Percentiles rank a stretch among this genome's conserved stretches.
phyloP scores from a whole-genome alignment of 495 filamentous ascomycete genomes.

The Eremomyces bilateralis region DNA sequence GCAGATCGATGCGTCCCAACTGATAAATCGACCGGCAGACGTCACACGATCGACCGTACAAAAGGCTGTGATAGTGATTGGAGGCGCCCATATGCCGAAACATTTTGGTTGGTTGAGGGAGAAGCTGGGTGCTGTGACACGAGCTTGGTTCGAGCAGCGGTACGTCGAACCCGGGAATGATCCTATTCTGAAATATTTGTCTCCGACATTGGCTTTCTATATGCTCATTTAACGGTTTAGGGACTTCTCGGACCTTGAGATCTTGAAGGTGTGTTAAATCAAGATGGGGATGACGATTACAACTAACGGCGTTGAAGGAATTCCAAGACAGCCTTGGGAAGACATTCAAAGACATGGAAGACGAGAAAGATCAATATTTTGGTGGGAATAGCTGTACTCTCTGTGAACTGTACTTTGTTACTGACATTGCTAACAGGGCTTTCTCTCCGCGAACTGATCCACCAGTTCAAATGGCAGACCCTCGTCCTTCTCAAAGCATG shows the following conservation, averaged over 20 bases:
- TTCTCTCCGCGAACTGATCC: constrained; percentile 74
- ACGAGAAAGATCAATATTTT: constrained; percentile 65
- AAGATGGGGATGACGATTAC: not conserved
- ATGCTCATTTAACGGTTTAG: constrained; percentile 20
- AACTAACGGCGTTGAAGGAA: constrained; percentile 26
- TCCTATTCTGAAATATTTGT: not conserved
- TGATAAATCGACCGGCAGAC: constrained; percentile 59
- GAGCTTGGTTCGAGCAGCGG: constrained; percentile 91
- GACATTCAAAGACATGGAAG: constrained; percentile 42
- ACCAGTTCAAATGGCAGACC: constrained; percentile 85
- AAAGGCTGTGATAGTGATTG: constrained; percentile 94
- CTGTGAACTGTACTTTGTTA: constrained; percentile 7
- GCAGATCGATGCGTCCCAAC: constrained; percentile 59
- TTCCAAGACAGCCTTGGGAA: constrained; percentile 76
- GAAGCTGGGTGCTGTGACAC: constrained; percentile 69
- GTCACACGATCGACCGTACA: constrained; percentile 92
- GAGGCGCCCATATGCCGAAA: constrained; percentile 45
- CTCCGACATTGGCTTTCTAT: not conserved
- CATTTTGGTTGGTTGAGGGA: constrained; percentile 37
- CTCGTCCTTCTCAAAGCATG: constrained; percentile 84
- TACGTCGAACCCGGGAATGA: constrained; percentile 28
- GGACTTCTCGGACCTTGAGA: constrained; percentile 52
- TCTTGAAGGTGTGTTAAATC: constrained; percentile 32
- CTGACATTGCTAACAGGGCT: constrained; percentile 27
- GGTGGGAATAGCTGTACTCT: constrained; percentile 25